These are phyloP conservation scores for Trifolium fragiferum DNA, from an alignment of 306 rosid species.

Conservation along the genomic window DNA sequence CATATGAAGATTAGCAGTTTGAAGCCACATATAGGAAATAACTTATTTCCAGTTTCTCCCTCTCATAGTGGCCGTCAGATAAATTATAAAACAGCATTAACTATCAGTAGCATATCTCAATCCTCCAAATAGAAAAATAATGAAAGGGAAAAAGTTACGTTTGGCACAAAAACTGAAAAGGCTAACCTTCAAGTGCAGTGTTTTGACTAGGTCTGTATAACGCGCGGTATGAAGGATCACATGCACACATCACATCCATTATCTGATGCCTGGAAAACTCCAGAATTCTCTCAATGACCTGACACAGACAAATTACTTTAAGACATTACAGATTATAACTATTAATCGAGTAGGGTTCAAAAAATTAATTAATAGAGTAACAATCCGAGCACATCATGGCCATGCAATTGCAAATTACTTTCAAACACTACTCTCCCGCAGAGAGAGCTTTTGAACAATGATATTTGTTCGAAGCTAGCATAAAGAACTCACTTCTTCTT, in stretches of 20 bases:
- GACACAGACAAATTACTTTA: slow-evolving; percentile 38
- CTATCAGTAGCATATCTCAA: slow-evolving; percentile 24
- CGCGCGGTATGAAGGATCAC: slow-evolving; percentile 91
- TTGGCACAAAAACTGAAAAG: slow-evolving; percentile 20
- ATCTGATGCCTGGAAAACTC: slow-evolving; percentile 94
- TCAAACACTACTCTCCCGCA: slow-evolving; percentile 31
- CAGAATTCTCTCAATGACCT: slow-evolving; percentile 95
- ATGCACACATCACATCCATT: slow-evolving; percentile 92
- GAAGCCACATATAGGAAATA: slow-evolving; percentile 37
- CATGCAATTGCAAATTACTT: slow-evolving; percentile 34
- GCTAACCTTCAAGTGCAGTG: slow-evolving; percentile 75
- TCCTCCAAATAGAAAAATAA: slow-evolving; percentile 34
- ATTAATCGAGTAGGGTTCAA: not conserved
- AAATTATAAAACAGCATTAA: slow-evolving; percentile 27
- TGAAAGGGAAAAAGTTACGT: not conserved
- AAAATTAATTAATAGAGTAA: not conserved
- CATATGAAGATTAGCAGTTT: slow-evolving; percentile 22
- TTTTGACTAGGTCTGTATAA: slow-evolving; percentile 85
- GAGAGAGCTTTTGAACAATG: slow-evolving; percentile 4
- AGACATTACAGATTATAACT: slow-evolving; percentile 26
- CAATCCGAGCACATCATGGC: slow-evolving; percentile 19
- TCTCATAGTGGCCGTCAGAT: slow-evolving; percentile 15
- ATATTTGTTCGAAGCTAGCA: slow-evolving; percentile 28
- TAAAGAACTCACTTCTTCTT: slow-evolving; percentile 75
- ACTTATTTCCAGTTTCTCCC: slow-evolving; percentile 30